phyloP scores from a whole-genome alignment of 805 yeast species.

The Candida vartiovaarae region DNA sequence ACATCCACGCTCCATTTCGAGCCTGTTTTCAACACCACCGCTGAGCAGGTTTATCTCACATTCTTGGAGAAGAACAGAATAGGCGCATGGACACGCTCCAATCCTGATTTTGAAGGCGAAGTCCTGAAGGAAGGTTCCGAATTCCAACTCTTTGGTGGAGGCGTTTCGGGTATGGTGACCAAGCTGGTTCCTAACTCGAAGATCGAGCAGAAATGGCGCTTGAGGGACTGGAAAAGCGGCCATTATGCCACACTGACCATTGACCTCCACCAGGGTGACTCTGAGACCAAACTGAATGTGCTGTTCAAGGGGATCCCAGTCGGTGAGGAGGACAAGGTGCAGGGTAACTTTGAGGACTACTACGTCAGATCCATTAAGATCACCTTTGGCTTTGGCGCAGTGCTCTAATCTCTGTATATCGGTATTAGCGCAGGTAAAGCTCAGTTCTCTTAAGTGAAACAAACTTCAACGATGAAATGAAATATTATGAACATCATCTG shows the following conservation, averaged over 20 bases:
- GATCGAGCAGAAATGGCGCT: constrained; percentile 78
- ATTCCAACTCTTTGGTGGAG: constrained; percentile 80
- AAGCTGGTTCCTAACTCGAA: constrained; percentile 51
- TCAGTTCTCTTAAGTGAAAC: no score
- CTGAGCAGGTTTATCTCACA: constrained; percentile 76
- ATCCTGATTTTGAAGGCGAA: constrained; percentile 47
- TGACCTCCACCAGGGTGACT: constrained; percentile 65
- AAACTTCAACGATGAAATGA: no score
- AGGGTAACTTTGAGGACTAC: constrained; percentile 79
- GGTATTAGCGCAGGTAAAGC: no score
- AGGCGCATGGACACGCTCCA: constrained; percentile 84
- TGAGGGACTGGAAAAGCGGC: constrained; percentile 82
- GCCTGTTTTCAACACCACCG: constrained; percentile 79
- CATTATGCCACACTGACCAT: constrained; percentile 68
- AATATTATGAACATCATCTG: no score
- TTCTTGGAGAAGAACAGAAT: constrained; percentile 71
- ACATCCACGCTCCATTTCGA: constrained; percentile 74
- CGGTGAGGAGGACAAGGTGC: constrained; percentile 89
- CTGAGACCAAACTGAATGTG: constrained; percentile 77
- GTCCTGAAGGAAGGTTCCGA: constrained; percentile 43
- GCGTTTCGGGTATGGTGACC: constrained; percentile 63
- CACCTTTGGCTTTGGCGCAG: constrained; percentile 95
- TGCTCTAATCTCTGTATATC: constrained; percentile 35
- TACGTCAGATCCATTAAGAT: constrained; percentile 84
- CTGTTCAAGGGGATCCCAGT: constrained; percentile 85